Evolutionary conservation across 331 rosid genomes (phyloP).

Genomic region (Quercus tomentella): DNA sequence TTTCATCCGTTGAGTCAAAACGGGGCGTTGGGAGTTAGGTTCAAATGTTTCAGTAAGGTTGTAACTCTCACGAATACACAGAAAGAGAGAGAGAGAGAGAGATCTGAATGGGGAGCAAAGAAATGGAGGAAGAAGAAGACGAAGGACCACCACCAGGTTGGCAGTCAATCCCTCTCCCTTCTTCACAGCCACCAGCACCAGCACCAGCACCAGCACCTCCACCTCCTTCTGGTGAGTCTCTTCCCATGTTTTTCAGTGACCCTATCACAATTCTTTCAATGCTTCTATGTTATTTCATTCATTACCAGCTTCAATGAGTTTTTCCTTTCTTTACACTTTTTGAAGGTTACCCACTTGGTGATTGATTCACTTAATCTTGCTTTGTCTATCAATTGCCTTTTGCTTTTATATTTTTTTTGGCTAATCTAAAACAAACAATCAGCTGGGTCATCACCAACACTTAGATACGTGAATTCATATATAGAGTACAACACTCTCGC

Average conservation of each 20-base stretch:
- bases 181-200: conserved; percentile 3
- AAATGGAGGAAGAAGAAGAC: conserved; percentile 29
- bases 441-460: neutral
- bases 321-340: neutral
- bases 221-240: conserved; percentile 33
- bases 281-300: neutral
- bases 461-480: neutral
- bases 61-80: too few relatives aligned
- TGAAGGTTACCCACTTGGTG: neutral
- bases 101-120: conserved; percentile 20
- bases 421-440: neutral
- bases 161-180: conserved; percentile 40
- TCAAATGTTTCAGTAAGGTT: too few relatives aligned
- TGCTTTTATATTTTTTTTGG: neutral
- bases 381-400: neutral
- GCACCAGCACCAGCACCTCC: conserved; percentile 8
- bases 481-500: too few relatives aligned
- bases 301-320: neutral
- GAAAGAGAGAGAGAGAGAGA: neutral
- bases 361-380: neutral
- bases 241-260: neutral
- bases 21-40: too few relatives aligned
- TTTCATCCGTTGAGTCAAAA: too few relatives aligned
- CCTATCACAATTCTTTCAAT: neutral
- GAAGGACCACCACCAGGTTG: conserved; percentile 80